These are phyloP conservation scores for Colletotrichum sp. DNA, from an alignment of 2,329 filamentous ascomycete species.

Conservation along the genomic window DNA sequence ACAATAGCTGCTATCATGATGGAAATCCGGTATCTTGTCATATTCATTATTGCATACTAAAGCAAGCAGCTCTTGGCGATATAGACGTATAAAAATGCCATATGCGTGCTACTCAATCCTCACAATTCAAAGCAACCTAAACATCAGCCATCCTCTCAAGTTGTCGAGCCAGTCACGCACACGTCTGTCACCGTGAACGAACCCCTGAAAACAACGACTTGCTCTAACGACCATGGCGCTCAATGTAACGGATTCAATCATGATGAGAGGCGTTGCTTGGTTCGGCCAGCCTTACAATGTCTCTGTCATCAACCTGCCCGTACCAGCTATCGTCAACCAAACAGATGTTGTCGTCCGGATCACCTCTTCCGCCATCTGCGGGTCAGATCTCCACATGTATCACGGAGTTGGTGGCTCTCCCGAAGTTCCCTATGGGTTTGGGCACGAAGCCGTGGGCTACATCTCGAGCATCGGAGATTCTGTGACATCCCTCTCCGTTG, in stretches of 20 bases:
- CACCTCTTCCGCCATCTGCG: conserved; percentile 37
- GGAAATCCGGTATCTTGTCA: background rate
- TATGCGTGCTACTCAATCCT: background rate
- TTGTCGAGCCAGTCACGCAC: background rate
- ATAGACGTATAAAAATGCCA: background rate
- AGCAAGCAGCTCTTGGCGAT: background rate
- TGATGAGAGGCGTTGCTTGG: background rate
- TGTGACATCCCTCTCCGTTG: conserved; percentile 35
- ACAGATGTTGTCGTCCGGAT: conserved; percentile 40
- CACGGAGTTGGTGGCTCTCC: conserved; percentile 25
- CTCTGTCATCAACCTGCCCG: conserved; percentile 10
- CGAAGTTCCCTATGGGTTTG: conserved; percentile 27
- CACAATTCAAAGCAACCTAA: background rate
- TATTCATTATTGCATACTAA: background rate
- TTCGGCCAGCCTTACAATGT: background rate
- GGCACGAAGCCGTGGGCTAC: conserved; percentile 46
- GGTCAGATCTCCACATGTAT: conserved; percentile 38
- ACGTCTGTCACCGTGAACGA: background rate
- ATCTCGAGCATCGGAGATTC: conserved; percentile 37
- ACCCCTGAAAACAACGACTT: background rate
- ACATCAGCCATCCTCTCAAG: background rate
- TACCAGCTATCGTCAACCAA: conserved; percentile 16
- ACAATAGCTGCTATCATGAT: background rate
- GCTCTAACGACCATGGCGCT: background rate
- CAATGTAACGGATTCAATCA: background rate